Evolutionary conservation across 768 basidiomycete species (phyloP), one percentile per base, ranked within the genome.

Genomic region (Termitomyces sp.): DNA sequence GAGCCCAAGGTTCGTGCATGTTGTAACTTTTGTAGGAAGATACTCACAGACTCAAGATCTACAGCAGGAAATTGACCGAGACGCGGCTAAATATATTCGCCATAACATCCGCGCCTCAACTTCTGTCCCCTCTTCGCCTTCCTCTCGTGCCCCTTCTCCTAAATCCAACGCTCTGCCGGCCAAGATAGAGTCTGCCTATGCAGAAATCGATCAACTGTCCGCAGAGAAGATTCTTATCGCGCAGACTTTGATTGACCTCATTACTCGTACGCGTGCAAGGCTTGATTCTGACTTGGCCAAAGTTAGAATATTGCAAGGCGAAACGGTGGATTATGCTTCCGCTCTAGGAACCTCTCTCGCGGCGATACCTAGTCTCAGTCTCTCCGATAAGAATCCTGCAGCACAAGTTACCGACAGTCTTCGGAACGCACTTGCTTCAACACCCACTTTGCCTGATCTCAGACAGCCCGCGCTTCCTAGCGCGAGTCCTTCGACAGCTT

Each of bases 271-370:
- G 27, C 75, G 76, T 44, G 70, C 76, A 14, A 72, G 78, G 42
- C 75, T 84, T 12, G 81, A 82, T 59, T 67, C 72, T 2, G 82
- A 84, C 61, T 69, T 84, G 21, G 65, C 66, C 48, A 75, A 74
- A 61, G 78, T 80, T 28, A 66, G 76, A 44, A 69, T 74, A 17
- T 64, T 82, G 21, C 79, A 79, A 59, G 80, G 80, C 34, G 80
- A 80, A 56, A 51, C 70, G 5, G 67, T 70, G 10, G 76, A 77
- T 48, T 70, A 68, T 55, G 58, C 61, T 28, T 59, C 57, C 6
- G 52, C 59, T 25, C 55, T 66, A 7, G 63, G 61, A 17, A 49
- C 54, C 9, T 59, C 60, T 40, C 43, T 62, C 7, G 47, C 61
- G 11, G 52, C 53, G 7, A 21, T 53, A 0, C 61, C 59, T 48